phyloP scores from a whole-genome alignment of 2,329 filamentous ascomycete genomes.

The Periglandula ipomoeae region DNA sequence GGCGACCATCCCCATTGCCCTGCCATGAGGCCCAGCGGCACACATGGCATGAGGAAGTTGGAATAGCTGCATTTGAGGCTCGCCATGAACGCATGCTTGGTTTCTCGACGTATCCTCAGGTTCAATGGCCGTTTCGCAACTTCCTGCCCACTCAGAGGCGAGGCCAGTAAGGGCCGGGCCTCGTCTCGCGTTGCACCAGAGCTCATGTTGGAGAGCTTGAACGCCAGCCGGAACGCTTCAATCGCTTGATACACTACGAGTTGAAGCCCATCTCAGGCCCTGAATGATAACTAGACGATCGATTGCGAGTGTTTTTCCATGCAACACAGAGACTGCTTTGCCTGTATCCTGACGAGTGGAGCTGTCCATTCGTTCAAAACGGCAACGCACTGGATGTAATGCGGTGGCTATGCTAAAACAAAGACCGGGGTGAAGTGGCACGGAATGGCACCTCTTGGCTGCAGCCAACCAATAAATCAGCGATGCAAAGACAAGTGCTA shows the following conservation, averaged over 20 bases:
- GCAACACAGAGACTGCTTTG: background rate
- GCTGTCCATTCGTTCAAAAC: too few species aligned
- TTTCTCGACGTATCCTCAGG: background rate
- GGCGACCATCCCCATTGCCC: constrained; percentile 35
- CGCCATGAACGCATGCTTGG: constrained; percentile 5
- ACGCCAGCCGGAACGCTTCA: background rate
- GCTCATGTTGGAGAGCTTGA: background rate
- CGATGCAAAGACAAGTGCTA: too few species aligned
- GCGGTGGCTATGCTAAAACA: background rate
- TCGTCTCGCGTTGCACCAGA: background rate
- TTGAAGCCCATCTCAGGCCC: too few species aligned
- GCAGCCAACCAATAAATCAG: background rate
- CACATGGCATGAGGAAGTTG: constrained; percentile 53
- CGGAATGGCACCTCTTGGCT: background rate
- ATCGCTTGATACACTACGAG: background rate
- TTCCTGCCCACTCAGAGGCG: background rate
- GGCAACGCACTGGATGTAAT: background rate
- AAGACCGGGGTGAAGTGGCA: background rate
- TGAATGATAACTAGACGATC: too few species aligned
- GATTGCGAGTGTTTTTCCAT: background rate
- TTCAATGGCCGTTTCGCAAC: background rate
- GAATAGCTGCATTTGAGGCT: constrained; percentile 10
- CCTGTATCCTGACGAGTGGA: background rate
- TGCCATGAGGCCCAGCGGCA: constrained; percentile 53
- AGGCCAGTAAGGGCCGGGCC: background rate